phyloP scores from a whole-genome alignment of 306 rosid species.

The Lablab purpureus region DNA sequence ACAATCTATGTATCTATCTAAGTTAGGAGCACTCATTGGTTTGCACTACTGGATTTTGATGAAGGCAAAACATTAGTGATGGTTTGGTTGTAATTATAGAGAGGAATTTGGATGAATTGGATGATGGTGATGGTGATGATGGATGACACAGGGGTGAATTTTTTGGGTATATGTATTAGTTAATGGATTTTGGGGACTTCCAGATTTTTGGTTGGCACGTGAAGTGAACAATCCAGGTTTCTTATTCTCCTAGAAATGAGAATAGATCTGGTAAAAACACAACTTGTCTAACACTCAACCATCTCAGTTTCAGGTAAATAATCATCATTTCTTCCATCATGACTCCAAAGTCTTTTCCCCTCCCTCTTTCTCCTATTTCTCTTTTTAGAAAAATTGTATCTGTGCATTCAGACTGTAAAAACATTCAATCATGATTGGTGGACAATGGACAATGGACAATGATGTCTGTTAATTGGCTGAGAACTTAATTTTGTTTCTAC shows the following conservation, averaged over 20 bases:
- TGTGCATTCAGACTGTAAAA: neutral
- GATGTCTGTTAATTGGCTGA: neutral
- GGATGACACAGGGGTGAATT: neutral
- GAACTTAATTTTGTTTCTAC: too few species aligned
- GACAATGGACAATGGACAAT: too few species aligned
- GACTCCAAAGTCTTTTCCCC: neutral
- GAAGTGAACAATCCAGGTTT: slow-evolving; percentile 40
- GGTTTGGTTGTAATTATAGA: slow-evolving; percentile 2
- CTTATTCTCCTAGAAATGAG: slow-evolving; percentile 33
- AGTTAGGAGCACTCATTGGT: neutral
- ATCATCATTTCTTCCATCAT: slow-evolving; percentile 9
- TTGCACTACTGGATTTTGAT: neutral
- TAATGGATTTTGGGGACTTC: slow-evolving; percentile 29
- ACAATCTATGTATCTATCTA: neutral
- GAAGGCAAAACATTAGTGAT: neutral
- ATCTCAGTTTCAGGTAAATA: slow-evolving; percentile 8
- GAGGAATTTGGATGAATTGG: neutral
- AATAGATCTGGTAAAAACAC: slow-evolving; percentile 30
- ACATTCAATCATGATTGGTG: too few species aligned
- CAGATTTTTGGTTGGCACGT: slow-evolving; percentile 48
- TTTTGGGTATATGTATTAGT: neutral
- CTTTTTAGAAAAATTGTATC: neutral
- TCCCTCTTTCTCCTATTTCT: neutral
- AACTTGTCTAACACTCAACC: slow-evolving; percentile 24
- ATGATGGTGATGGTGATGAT: neutral